Evolutionary conservation across 768 basidiomycete genomes (phyloP), one percentile per base, ranked within the genome.

Genomic region (Lepiota venenata): DNA sequence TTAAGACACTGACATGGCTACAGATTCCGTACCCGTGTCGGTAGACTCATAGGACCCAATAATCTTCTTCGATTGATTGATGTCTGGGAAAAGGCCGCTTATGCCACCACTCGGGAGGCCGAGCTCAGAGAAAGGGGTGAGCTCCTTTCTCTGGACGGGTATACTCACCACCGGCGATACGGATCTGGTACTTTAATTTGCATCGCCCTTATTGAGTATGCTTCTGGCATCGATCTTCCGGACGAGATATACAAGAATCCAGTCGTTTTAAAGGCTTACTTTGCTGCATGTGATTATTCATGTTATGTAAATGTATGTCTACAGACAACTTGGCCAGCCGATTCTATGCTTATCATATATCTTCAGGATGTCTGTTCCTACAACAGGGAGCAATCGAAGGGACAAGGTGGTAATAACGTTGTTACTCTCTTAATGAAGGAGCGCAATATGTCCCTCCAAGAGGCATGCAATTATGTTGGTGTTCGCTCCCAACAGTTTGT

Each of bases 311-410:
- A 32, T 32, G 32, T 32, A 11, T 11, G 10, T 32, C 32, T 40
- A 35, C 27, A 25, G 25, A 2, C 5, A 5, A 25, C 5, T 5
- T 25, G 25, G 3, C 2, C 25, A 25, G 25, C 5, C 25, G 5
- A 2, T 5, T 25, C 50, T 52, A 14, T 56, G 37, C 39, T 58
- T 50, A 32, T 41, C 16, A 25, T 40, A n/a, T 50, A 57, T 43
- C 39, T 29, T 39, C 59, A 85, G 84, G 84, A 88, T 56, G 66
- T 87, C 9, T 86, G 84, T 61, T 86, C 83, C 5, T 88, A 87
- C 66, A 81, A 85, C 65, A 82, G 84, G 80, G 85, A 89, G 60
- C 82, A 85, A 60, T 75, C 79, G 47, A 79, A 79, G 60, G 87
- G 84, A 15, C 78, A 81, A 50, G 72, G 67, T 25, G 81, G 80